Percentiles rank a stretch among this genome's conserved stretches.
These are phyloP conservation scores for Tolypocladium endophyticum DNA, from an alignment of 2,329 filamentous ascomycete species.

Conservation along the genomic window DNA sequence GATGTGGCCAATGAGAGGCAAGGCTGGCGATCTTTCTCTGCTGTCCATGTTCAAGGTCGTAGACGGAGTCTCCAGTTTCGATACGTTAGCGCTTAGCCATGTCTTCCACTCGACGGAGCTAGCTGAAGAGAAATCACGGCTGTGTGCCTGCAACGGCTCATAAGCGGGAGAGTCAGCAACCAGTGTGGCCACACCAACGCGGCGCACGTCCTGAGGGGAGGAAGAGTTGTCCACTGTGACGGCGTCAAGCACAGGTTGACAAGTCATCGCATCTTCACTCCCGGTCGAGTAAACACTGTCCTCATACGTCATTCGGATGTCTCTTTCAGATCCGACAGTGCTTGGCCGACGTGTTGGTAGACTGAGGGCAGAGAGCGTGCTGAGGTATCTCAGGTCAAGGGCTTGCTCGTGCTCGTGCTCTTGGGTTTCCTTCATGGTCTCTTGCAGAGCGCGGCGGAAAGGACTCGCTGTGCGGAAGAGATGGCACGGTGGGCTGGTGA, in stretches of 20 bases:
- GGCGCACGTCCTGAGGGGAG: background rate
- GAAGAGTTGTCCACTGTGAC: background rate
- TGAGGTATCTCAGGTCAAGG: slow-evolving; percentile 25
- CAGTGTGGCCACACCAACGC: slow-evolving; percentile 5
- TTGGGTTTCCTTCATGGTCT: slow-evolving; percentile 30
- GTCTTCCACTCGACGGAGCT: slow-evolving; percentile 46
- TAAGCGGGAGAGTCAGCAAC: slow-evolving; percentile 4
- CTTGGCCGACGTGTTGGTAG: slow-evolving; percentile 29
- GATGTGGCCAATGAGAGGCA: slow-evolving; percentile 27
- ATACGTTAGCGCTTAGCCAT: slow-evolving; percentile 41
- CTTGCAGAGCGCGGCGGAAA: slow-evolving; percentile 40
- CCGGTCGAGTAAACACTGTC: slow-evolving; percentile 39
- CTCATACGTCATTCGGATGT: slow-evolving; percentile 26
- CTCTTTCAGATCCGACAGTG: slow-evolving; percentile 26
- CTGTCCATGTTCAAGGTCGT: slow-evolving; percentile 5
- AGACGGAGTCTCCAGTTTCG: slow-evolving; percentile 28
- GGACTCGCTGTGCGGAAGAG: slow-evolving; percentile 45
- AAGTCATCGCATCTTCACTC: slow-evolving; percentile 11
- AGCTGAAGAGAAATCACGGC: slow-evolving; percentile 27
- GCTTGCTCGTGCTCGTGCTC: slow-evolving; percentile 12
- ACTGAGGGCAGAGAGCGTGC: slow-evolving; percentile 27
- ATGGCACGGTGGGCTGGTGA: slow-evolving; percentile 39
- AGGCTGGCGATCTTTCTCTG: slow-evolving; percentile 1
- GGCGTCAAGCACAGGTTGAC: background rate
- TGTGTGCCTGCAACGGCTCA: slow-evolving; percentile 8